These are phyloP conservation scores for Russula virescens DNA, from an alignment of 768 basidiomycete genomes.

Conservation along the genomic window DNA sequence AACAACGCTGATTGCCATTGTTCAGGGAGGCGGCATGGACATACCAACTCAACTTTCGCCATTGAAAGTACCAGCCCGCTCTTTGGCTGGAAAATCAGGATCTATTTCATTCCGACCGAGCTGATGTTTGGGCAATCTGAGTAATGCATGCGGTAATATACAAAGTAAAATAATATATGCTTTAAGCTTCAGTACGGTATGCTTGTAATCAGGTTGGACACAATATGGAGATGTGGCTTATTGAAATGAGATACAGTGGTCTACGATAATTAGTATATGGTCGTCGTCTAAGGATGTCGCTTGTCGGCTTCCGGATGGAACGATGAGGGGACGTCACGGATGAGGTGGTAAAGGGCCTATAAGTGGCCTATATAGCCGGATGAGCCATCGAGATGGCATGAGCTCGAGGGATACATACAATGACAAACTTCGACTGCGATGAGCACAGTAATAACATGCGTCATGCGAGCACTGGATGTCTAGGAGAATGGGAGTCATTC, in stretches of 20 bases:
- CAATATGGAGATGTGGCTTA: constrained; percentile 6
- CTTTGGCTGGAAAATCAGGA: constrained; percentile 4
- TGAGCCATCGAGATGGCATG: neutral
- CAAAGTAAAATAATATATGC: neutral
- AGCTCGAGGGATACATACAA: constrained; percentile 45
- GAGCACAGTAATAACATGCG: constrained; percentile 88
- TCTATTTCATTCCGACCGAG: constrained; percentile 10
- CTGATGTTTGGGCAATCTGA: neutral
- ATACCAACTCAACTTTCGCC: constrained; percentile 23
- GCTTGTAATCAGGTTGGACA: neutral
- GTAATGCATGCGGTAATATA: neutral
- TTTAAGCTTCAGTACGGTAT: neutral
- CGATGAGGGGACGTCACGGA: constrained; percentile 69
- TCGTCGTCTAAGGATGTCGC: neutral
- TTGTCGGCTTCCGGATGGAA: constrained; percentile 37
- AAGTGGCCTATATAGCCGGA: constrained; percentile 44
- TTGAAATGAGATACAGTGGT: neutral
- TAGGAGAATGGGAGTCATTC: constrained; percentile 30
- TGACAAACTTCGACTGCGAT: constrained; percentile 94
- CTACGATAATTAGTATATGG: neutral
- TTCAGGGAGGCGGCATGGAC: no score
- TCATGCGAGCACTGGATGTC: constrained; percentile 90
- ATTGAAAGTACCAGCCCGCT: constrained; percentile 22
- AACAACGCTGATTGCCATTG: no score
- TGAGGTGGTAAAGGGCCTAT: constrained; percentile 43